Base-by-base conservation (phyloP, 1,284 basidiomycete genomes). In the Cryptococcus sp. region DNA sequence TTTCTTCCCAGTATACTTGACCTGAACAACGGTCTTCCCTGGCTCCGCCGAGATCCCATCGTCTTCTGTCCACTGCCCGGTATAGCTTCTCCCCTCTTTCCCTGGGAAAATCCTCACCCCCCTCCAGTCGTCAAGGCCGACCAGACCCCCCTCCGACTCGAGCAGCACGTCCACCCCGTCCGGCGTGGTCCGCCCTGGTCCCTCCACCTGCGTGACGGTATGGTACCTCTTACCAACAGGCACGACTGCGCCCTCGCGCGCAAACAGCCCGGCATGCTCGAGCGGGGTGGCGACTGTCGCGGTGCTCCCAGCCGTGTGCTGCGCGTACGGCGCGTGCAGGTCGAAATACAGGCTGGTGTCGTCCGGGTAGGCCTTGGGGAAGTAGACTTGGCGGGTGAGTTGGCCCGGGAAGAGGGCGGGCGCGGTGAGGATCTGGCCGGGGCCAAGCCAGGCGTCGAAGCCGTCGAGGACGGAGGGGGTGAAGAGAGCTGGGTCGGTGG, bases 361-460 rank as follows among this genome's bases (percentile, higher is more conserved):
- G 0, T 61, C 50, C 1, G 56, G 36, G 13, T 46, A 37, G 0
- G 70, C 56, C 18, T 71, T 68, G 18, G 78, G 78, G 53, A 79
- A 71, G 67, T 79, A 78, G 42, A 78, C 77, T 8, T 68, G 57
- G 7, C 73, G 66, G 6, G 61, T 64, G 46, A 69, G 65, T 55
- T 73, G 61, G 38, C 73, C 73, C 38, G 73, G 69, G 53, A 67
- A 69, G 46, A 78, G 71, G 2, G 74, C 71, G 13, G 77, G 77
- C 0, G 64, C 72, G 23, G 72, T 67, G 13, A 79, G 69, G 12
- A 79, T 62, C 50, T 71, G 64, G 2, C 77, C 78, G 11, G 70
- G 67, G 11, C 78, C 78, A 45, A 79, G 59, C 78, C 78, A 79
- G 45, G 75, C 78, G 64, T 79, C 78, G 60, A 76, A 76, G 33